These are phyloP conservation scores for Ganoderma resinaceum DNA, from an alignment of 1,284 basidiomycete genomes.

Conservation along the genomic window DNA sequence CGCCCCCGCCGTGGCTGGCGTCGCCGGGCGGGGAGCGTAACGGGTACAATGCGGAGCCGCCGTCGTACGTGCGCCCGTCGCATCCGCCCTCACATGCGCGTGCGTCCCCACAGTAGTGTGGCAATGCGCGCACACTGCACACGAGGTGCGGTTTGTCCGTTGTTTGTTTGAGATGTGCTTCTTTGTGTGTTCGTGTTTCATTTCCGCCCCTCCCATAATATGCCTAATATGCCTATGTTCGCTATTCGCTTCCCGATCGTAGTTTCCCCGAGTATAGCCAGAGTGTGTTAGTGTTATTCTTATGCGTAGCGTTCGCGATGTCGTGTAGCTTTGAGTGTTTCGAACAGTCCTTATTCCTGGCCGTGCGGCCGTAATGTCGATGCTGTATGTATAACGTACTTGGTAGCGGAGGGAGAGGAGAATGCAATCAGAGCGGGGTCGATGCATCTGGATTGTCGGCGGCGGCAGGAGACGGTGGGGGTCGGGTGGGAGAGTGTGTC, in stretches of 20 bases:
- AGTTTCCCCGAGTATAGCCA: neutral
- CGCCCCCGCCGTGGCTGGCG: slow-evolving; percentile 58
- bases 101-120: slow-evolving; percentile 45
- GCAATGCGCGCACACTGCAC: neutral
- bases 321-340: neutral
- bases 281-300: neutral
- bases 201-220: neutral
- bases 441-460: slow-evolving; percentile 9
- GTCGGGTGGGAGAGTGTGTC: neutral
- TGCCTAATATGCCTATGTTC: slow-evolving; percentile 1
- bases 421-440: neutral
- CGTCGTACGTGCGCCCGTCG: slow-evolving; percentile 64
- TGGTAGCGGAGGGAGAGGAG: neutral
- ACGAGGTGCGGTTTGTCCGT: neutral
- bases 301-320: slow-evolving; percentile 4
- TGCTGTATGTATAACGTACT: slow-evolving; percentile 6
- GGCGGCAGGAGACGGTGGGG: neutral
- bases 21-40: slow-evolving; percentile 38
- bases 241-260: neutral
- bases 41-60: slow-evolving; percentile 56
- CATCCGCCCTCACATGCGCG: slow-evolving; percentile 50
- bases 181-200: slow-evolving; percentile 4
- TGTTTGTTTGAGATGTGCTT: slow-evolving; percentile 4
- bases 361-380: neutral
- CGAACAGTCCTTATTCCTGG: neutral